Percentiles rank a stretch among this genome's conserved stretches.
Conservation (phyloP, 2,329 filamentous ascomycete species). For the Fusarium tupiense region DNA sequence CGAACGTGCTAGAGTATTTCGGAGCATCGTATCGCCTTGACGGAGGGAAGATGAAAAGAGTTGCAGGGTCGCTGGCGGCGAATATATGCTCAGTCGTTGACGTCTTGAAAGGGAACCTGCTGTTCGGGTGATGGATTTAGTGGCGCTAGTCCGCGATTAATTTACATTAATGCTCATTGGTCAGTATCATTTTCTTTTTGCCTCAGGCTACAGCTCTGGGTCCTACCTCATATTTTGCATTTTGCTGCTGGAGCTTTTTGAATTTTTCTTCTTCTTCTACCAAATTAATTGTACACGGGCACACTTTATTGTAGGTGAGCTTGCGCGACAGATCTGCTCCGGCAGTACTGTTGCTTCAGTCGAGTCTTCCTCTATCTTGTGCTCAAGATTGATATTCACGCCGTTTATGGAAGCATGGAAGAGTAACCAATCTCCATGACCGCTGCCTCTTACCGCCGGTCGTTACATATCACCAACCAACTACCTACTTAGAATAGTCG, state of each 20-base stretch:
- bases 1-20: constrained; percentile 74
- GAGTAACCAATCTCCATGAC: constrained; percentile 67
- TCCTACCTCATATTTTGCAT: constrained; percentile 26
- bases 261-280: constrained; percentile 49
- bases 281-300: constrained; percentile 71
- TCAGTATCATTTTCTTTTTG: constrained; percentile 36
- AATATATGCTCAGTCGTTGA: constrained; percentile 54
- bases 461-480: constrained; percentile 63
- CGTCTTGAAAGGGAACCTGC: constrained; percentile 51
- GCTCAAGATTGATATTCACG: constrained; percentile 70
- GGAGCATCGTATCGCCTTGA: constrained; percentile 74
- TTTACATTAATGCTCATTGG: constrained; percentile 58
- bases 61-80: constrained; percentile 49
- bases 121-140: constrained; percentile 52
- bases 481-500: constrained; percentile 10
- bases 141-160: constrained; percentile 56
- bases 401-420: constrained; percentile 79
- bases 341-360: constrained; percentile 56
- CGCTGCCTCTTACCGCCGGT: constrained; percentile 78
- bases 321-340: constrained; percentile 59
- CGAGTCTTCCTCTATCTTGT: constrained; percentile 79
- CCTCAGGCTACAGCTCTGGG: constrained; percentile 49
- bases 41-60: constrained; percentile 55
- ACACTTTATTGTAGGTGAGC: constrained; percentile 78
- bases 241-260: constrained; percentile 32